These are phyloP conservation scores for Casuarina glauca DNA, from an alignment of 306 rosid genomes.

Conservation along the genomic window DNA sequence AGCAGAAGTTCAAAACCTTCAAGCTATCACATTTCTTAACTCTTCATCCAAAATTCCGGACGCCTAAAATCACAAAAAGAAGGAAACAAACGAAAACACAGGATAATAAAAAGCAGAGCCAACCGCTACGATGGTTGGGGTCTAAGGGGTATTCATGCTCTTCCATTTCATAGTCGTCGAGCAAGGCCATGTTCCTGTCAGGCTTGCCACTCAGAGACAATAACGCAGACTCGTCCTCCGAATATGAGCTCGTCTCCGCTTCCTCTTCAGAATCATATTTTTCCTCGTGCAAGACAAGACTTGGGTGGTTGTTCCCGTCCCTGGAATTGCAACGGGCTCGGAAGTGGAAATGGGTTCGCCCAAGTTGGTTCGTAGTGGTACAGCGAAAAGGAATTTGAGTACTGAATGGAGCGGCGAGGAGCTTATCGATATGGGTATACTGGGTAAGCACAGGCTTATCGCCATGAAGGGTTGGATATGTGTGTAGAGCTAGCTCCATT, in stretches of 20 bases:
- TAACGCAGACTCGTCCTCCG: conserved; percentile 62
- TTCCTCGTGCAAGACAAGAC: conserved; percentile 18
- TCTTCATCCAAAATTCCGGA: not conserved
- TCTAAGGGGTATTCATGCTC: conserved; percentile 50
- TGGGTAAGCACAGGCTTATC: conserved; percentile 16
- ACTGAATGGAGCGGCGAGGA: conserved; percentile 11
- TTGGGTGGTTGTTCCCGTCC: conserved; percentile 19
- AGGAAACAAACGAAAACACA: not conserved
- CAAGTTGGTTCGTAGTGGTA: conserved; percentile 19
- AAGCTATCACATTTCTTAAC: not conserved
- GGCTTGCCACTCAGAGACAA: conserved; percentile 87
- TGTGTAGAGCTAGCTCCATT: conserved; percentile 58
- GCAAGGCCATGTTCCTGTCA: conserved; percentile 64
- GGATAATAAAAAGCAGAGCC: conserved; percentile 10
- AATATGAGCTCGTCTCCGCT: conserved; percentile 30
- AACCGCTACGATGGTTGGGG: conserved; percentile 82
- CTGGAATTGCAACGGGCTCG: conserved; percentile 21
- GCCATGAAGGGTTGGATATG: conserved; percentile 35
- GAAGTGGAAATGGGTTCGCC: conserved; percentile 26
- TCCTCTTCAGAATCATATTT: conserved; percentile 29
- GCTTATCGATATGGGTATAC: conserved; percentile 10
- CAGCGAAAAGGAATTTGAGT: conserved; percentile 18
- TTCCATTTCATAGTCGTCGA: conserved; percentile 78
- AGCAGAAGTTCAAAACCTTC: not conserved
- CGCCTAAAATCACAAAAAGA: not conserved